Percentiles rank a stretch among this genome's conserved stretches.
Evolutionary conservation across 2,329 filamentous ascomycete species (phyloP).

Genomic region (Elsinoe necatrix): DNA sequence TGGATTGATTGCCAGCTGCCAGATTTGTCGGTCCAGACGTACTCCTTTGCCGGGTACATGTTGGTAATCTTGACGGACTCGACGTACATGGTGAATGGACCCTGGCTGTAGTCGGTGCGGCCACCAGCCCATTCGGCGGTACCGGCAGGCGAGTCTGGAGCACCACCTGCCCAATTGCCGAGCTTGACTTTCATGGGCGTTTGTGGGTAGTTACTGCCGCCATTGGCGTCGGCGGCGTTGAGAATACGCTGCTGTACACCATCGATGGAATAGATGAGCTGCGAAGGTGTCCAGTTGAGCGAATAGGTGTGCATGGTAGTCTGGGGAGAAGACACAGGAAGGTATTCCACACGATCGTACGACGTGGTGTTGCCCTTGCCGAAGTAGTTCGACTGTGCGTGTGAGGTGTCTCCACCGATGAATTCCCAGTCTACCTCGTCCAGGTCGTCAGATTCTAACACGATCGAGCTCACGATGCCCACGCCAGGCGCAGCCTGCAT

Average conservation of each 20-base stretch:
- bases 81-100: slow-evolving; percentile 46
- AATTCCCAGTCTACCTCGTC: slow-evolving; percentile 88
- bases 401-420: slow-evolving; percentile 54
- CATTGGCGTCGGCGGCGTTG: slow-evolving; percentile 54
- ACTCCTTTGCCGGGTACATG: slow-evolving; percentile 43
- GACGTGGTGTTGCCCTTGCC: slow-evolving; percentile 61
- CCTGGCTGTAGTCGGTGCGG: slow-evolving; percentile 38
- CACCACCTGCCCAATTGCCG: slow-evolving; percentile 43
- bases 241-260: slow-evolving; percentile 60
- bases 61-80: slow-evolving; percentile 44
- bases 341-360: slow-evolving; percentile 61
- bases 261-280: slow-evolving; percentile 63
- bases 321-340: slow-evolving; percentile 47
- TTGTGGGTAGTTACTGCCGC: slow-evolving; percentile 65
- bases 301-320: slow-evolving; percentile 61
- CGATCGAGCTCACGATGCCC: slow-evolving; percentile 72
- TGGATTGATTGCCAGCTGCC: slow-evolving; percentile 52
- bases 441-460: slow-evolving; percentile 71
- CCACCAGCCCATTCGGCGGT: slow-evolving; percentile 63
- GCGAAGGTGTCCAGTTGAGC: slow-evolving; percentile 60
- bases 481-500: slow-evolving; percentile 66
- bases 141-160: slow-evolving; percentile 42
- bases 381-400: slow-evolving; percentile 67
- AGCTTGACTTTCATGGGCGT: slow-evolving; percentile 63
- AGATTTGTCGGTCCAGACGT: slow-evolving; percentile 42